Evolutionary conservation across 1,284 basidiomycete species (phyloP), one percentile per base, ranked within the genome.

Genomic region (Marasmius oreades): DNA sequence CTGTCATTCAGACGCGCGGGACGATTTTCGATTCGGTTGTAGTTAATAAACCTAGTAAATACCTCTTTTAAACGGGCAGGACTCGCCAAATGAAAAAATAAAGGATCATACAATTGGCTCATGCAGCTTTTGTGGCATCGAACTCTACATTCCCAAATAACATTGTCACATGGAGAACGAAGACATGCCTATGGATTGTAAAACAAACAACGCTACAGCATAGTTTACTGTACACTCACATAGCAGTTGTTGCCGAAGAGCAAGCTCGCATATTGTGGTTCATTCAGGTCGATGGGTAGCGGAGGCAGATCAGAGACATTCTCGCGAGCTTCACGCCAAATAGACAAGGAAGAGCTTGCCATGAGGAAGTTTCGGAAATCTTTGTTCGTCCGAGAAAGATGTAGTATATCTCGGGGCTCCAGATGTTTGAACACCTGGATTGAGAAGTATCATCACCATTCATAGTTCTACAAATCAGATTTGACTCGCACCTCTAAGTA

Each of bases 201-300:
- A 31, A 22, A 33, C 23, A 50, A 14, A 8, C n/a, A 7, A 5
- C 5, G n/a, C n/a, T 16, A n/a, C 31, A 33, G 1, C 5, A 24
- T 16, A 50, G 2, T 18, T 16, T 18, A 12, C 7, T 11, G 10
- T 7, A 33, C 31, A 33, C 47, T 14, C 14, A 50, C 47, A 28
- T 28, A 14, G 14, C 47, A 50, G n/a, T 8, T 6, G 24, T 16
- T 16, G 16, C 28, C 46, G 46, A 28, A 48, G 26, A 26, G 22
- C 11, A 48, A 33, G 28, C 24, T 39, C 0, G 56, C 56, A 50
- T 50, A 57, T 43, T 57, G 52, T 14, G 47, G 33, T 33, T 57
- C 56, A 36, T 43, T 53, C 26, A 57, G 16, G 34, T 53, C 52
- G 10, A 10, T 2, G 8, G 56, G 56, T 18, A 31, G 23, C 11